These are phyloP conservation scores for Sequoiadendron giganteum DNA, from an alignment of 75 land plant genomes.

Conservation along the genomic window DNA sequence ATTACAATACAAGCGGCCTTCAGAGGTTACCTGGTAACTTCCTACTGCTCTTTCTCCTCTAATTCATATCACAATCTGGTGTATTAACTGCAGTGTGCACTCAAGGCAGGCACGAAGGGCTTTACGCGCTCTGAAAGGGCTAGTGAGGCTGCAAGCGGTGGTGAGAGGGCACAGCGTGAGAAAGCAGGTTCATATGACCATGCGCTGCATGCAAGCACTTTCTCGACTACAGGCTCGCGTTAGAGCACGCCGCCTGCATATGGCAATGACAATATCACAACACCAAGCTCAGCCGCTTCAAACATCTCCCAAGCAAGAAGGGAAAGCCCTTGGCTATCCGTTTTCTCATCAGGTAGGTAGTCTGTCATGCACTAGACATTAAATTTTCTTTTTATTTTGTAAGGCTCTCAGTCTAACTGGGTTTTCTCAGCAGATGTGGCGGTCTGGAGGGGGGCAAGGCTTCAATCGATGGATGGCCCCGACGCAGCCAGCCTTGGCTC, in stretches of 20 bases:
- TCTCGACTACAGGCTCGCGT: slow-evolving; percentile 77
- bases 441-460: not conserved
- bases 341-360: slow-evolving; percentile 49
- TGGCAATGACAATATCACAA: not conserved
- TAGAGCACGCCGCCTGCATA: slow-evolving; percentile 42
- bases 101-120: slow-evolving; percentile 74
- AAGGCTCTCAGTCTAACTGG: no score
- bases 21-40: slow-evolving; percentile 74
- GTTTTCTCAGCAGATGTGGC: not conserved
- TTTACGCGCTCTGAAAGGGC: slow-evolving; percentile 76
- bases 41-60: not conserved
- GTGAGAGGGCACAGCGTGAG: slow-evolving; percentile 81
- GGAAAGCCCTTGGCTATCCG: slow-evolving; percentile 68
- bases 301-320: slow-evolving; percentile 35
- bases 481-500: not conserved
- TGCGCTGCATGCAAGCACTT: slow-evolving; percentile 88
- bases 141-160: slow-evolving; percentile 87
- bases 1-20: slow-evolving; percentile 74
- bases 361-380: not conserved
- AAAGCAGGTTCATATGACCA: slow-evolving; percentile 74
- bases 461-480: not conserved
- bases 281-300: not conserved
- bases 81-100: not conserved
- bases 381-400: not conserved
- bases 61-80: not conserved